Percentiles rank a stretch among this genome's conserved stretches.
Evolutionary conservation across 1,284 basidiomycete species (phyloP).

Genomic region (Trametes hirsuta): DNA sequence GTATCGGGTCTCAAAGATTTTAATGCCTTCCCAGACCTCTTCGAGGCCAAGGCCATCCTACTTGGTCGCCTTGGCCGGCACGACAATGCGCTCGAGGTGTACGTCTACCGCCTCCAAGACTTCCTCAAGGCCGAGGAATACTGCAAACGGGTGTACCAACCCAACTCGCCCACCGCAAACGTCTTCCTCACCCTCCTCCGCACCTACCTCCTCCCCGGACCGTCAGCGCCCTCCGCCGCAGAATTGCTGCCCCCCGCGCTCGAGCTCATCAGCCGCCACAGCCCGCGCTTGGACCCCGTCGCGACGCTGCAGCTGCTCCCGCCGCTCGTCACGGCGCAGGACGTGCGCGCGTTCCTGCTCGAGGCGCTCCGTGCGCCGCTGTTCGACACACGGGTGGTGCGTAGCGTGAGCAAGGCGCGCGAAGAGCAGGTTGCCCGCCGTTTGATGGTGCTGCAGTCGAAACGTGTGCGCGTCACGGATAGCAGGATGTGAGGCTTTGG

Average conservation of each 20-base stretch:
- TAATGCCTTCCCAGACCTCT: constrained; percentile 53
- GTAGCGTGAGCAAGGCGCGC: constrained; percentile 69
- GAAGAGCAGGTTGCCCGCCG: constrained; percentile 74
- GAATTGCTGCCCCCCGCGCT: constrained; percentile 80
- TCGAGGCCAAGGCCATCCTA: constrained; percentile 88
- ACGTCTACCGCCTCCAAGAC: constrained; percentile 86
- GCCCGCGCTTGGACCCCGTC: constrained; percentile 77
- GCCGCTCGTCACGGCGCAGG: constrained; percentile 80
- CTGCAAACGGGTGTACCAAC: constrained; percentile 79
- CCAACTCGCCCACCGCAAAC: constrained; percentile 56
- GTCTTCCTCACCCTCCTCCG: constrained; percentile 88
- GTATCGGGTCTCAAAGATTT: neutral
- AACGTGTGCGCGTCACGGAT: constrained; percentile 90
- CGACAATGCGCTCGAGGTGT: constrained; percentile 90
- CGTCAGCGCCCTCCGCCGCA: constrained; percentile 16
- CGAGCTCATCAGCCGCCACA: constrained; percentile 82
- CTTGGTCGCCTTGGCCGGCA: constrained; percentile 90
- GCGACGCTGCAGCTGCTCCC: constrained; percentile 87
- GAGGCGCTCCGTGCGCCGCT: constrained; percentile 71
- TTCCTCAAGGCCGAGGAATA: constrained; percentile 91
- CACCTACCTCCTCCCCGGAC: constrained; percentile 81
- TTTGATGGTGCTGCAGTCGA: constrained; percentile 77
- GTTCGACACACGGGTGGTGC: constrained; percentile 72
- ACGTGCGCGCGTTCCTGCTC: constrained; percentile 80
- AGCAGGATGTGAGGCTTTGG: constrained; percentile 74